A percentile compares a stretch with the other conserved stretches of the same genome.
Evolutionary conservation across 805 yeast genomes (phyloP).

Genomic region (Priceomyces melissophilus): DNA sequence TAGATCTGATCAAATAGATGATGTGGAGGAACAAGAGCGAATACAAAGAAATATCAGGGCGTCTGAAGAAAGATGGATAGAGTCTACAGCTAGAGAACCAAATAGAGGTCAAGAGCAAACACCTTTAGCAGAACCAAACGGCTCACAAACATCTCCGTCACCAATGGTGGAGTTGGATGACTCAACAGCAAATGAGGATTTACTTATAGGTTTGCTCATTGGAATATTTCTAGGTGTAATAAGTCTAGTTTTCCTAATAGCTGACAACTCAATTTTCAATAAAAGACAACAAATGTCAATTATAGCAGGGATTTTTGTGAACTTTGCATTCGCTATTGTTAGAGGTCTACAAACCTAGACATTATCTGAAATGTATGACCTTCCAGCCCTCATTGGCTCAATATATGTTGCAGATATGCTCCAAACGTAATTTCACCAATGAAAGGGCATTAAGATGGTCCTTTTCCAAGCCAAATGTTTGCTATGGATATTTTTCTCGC

Average conservation of each 20-base stretch:
- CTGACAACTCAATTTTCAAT: slow-evolving; percentile 58
- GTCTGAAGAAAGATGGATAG: slow-evolving; percentile 86
- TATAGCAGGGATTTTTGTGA: slow-evolving; percentile 65
- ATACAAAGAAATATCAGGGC: slow-evolving; percentile 46
- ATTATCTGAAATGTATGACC: slow-evolving; percentile 32
- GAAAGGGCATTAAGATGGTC: slow-evolving; percentile 49
- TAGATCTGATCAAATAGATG: slow-evolving; percentile 23
- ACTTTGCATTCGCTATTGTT: slow-evolving; percentile 62
- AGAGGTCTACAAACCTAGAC: slow-evolving; percentile 42
- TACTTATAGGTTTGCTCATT: slow-evolving; percentile 63
- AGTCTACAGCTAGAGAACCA: slow-evolving; percentile 60
- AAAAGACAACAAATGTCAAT: slow-evolving; percentile 66
- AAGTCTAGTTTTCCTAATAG: slow-evolving; percentile 55
- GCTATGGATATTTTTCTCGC: slow-evolving; percentile 42
- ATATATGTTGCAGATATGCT: slow-evolving; percentile 8
- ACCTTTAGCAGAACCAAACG: slow-evolving; percentile 8
- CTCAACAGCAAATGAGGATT: slow-evolving; percentile 50
- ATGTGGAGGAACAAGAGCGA: slow-evolving; percentile 42
- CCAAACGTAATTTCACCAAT: slow-evolving; percentile 18
- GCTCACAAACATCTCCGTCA: slow-evolving; percentile 11
- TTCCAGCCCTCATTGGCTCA: slow-evolving; percentile 44
- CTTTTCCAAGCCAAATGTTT: slow-evolving; percentile 17
- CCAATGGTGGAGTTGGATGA: slow-evolving; percentile 31
- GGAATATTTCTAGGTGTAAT: slow-evolving; percentile 78
- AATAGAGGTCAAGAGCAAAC: slow-evolving; percentile 25